These are phyloP conservation scores for Polygonum aviculare DNA, from an alignment of 148 eudicot species.

Conservation along the genomic window DNA sequence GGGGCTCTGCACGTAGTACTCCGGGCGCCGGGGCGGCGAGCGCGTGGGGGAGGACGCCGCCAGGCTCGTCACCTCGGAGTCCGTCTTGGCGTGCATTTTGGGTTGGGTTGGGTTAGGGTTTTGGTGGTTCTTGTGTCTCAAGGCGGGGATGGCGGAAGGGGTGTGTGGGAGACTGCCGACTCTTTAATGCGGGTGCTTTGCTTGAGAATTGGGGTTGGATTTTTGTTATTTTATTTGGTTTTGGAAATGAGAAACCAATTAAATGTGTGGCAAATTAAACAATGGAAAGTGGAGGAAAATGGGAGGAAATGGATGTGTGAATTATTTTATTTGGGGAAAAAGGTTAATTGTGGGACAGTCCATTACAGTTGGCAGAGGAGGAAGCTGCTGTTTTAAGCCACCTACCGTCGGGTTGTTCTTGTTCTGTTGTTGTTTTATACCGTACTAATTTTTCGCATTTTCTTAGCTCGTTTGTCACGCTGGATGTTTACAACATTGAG, in stretches of 20 bases:
- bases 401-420: background rate
- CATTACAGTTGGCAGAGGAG: constrained; percentile 5
- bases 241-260: background rate
- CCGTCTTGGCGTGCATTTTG: constrained; percentile 65
- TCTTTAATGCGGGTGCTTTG: background rate
- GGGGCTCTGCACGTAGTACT: constrained; percentile 81
- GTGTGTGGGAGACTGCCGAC: background rate
- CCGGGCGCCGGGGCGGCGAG: constrained; percentile 46
- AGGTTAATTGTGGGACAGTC: background rate
- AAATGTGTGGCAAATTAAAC: background rate
- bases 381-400: background rate
- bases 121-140: background rate
- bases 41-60: constrained; percentile 67
- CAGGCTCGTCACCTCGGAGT: constrained; percentile 77
- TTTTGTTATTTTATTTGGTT: background rate
- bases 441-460: background rate
- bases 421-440: background rate
- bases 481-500: too few species aligned
- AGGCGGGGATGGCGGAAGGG: background rate
- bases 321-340: background rate
- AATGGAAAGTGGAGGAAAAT: background rate
- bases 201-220: background rate
- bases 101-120: background rate
- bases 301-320: background rate
- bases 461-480: background rate